phyloP scores from a whole-genome alignment of 331 rosid species.

The Arachis monticola region DNA sequence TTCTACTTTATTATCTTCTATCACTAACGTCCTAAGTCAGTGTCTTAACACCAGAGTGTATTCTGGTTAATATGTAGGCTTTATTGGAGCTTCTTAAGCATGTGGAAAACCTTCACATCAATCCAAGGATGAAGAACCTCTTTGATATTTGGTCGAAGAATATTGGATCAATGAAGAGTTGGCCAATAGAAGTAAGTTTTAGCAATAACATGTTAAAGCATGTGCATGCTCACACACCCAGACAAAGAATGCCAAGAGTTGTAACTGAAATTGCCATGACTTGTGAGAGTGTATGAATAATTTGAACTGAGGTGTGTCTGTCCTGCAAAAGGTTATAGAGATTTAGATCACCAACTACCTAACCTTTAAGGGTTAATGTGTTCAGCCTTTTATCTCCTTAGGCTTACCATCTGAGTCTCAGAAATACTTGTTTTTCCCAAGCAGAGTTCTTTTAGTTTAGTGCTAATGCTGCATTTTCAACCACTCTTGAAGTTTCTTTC shows the following conservation, averaged over 20 bases:
- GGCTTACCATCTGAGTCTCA: slow-evolving; percentile 7
- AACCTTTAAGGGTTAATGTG: not conserved
- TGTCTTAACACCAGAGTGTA: slow-evolving; percentile 38
- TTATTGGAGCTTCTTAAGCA: slow-evolving; percentile 66
- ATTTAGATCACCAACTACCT: not conserved
- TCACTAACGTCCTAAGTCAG: slow-evolving; percentile 22
- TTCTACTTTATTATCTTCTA: slow-evolving; percentile 24
- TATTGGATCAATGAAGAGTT: slow-evolving; percentile 54
- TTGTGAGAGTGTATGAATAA: not conserved
- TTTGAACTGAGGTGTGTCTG: not conserved
- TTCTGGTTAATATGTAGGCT: slow-evolving; percentile 50
- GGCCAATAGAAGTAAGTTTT: slow-evolving; percentile 62
- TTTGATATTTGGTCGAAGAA: slow-evolving; percentile 73
- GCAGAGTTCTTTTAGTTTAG: not conserved
- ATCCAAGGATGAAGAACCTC: slow-evolving; percentile 51
- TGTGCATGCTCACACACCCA: not conserved
- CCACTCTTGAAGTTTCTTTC: slow-evolving; percentile 1
- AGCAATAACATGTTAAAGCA: not conserved
- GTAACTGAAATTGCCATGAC: not conserved
- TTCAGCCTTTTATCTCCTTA: not conserved
- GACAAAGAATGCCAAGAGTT: not conserved
- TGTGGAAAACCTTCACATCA: slow-evolving; percentile 34
- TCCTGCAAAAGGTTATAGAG: not conserved
- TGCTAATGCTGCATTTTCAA: slow-evolving; percentile 16
- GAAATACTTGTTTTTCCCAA: not conserved